These are phyloP conservation scores for Glutinoglossum americanum DNA, from an alignment of 495 filamentous ascomycete species.

Conservation along the genomic window DNA sequence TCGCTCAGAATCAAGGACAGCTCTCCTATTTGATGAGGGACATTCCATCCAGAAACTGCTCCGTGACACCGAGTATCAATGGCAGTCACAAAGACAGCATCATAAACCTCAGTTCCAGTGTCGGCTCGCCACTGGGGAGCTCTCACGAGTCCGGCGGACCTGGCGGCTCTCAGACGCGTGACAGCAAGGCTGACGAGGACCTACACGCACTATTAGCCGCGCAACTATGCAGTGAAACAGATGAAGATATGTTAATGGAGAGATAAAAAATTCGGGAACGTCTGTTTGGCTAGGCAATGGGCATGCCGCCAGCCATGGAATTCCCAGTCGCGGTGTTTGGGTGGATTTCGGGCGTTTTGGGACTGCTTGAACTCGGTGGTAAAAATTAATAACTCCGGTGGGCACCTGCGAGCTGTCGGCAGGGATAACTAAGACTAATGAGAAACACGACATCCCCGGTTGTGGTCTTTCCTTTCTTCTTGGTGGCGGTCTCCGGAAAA, in stretches of 20 bases:
- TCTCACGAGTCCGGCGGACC: not conserved
- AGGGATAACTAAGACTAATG: not conserved
- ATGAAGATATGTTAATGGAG: not conserved
- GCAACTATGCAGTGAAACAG: not conserved
- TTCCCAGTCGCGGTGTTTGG: too few relatives aligned
- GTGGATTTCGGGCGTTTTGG: not conserved
- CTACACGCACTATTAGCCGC: not conserved
- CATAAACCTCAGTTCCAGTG: not conserved
- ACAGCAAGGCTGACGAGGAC: not conserved
- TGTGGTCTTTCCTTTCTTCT: not conserved
- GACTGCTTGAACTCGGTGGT: not conserved
- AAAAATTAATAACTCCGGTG: not conserved
- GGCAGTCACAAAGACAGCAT: not conserved
- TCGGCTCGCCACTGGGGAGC: not conserved
- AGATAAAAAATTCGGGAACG: not conserved
- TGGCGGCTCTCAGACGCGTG: not conserved
- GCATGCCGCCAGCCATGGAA: too few relatives aligned
- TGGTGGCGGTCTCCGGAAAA: not conserved
- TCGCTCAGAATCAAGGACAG: conserved; percentile 2
- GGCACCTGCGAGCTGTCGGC: not conserved
- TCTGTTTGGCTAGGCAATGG: not conserved
- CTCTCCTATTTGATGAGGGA: not conserved
- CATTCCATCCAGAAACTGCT: not conserved
- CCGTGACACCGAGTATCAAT: not conserved
- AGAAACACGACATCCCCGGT: not conserved